Evolutionary conservation across 306 rosid species (phyloP), one percentile per base, ranked within the genome.

Genomic region (Vigna nakashimae): DNA sequence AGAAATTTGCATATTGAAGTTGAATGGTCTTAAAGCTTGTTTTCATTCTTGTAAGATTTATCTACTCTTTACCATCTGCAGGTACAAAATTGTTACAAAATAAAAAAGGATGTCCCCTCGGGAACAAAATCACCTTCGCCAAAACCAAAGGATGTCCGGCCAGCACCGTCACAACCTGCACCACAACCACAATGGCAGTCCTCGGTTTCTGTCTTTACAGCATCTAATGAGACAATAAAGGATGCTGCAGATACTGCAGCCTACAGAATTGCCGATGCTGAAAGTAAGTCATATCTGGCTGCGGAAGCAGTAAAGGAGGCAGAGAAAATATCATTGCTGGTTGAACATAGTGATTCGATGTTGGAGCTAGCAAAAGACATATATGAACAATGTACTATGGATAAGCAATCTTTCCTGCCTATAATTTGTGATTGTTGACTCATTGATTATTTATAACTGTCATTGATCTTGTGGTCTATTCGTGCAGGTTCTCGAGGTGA

Each of bases 401-500:
- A 74, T 63, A 82, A 71, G 43, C 60, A 15, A 26, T 32, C 7
- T 7, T 50, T 69, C 65, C 65, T 65, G 38, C n/a, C 46, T 55
- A 56, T 3, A 49, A 13, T 40, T 55, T 63, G 16, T 84, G 45
- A 51, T 24, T 36, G 9, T 36, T 36, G 8, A 36, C 52, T 1
- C 72, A n/a, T 15, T 64, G 52, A 32, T 64, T 22, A 42, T 42
- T 66, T 11, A 51, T 34, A 49, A 45, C 74, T 18, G 70, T 74
- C 15, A 20, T 46, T 70, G 73, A 16, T 69, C 36, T 56, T 26
- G 65, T 82, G 72, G 22, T 74, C 69, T 53, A 24, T 57, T 77
- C 38, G 51, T 83, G 80, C 97, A 93, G 98, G 98, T 80, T 88
- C 81, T 9, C 85, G 69, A 0, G 93, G 91, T 76, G 97, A 84